Evolutionary conservation across 2,329 filamentous ascomycete species (phyloP), one percentile per base, ranked within the genome.

Genomic region (Aureobasidium vineae): DNA sequence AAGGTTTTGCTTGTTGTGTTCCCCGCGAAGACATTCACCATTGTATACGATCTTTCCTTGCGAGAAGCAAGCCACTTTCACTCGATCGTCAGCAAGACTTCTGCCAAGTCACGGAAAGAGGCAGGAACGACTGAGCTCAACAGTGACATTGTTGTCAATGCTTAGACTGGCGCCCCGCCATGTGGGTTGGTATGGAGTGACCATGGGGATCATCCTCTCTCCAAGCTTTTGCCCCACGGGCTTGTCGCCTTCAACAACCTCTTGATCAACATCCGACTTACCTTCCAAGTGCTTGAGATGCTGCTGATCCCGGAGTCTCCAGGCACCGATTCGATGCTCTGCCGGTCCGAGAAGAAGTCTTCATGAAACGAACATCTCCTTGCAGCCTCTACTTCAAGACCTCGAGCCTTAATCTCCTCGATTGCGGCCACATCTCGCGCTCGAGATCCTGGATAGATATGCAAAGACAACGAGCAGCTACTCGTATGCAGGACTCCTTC

Each of bases 131-230:
- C 7, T 31, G 38, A 33, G 28, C 33, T 52, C 43, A 21, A 6
- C 11, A 43, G n/a, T 13, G 16, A 10, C 38, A 5, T 38, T 26
- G 7, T 33, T 40, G 54, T 59, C 54, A 59, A 45, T 43, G 54
- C 54, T 43, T 11, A 3, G n/a, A 43, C 15, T 15, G 40, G 54
- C 33, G 40, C 54, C 54, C 54, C 54, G 54, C 54, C 54, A 59
- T 59, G 54, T 59, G 54, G 54, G 21, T 59, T 19, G 33, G 45
- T 8, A 43, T 59, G 54, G 54, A 59, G 54, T 21, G 23, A n/a
- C 26, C 26, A 40, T 45, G 54, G 38, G 31, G 54, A 59, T 59
- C 54, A 33, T 21, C 54, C 19, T 56, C 54, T 31, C 26, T 8
- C 40, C 38, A 45, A 43, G 26, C 38, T 59, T 33, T 45, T 33